Conservation (phyloP, 495 filamentous ascomycete genomes). For the Patellaria atrata region DNA sequence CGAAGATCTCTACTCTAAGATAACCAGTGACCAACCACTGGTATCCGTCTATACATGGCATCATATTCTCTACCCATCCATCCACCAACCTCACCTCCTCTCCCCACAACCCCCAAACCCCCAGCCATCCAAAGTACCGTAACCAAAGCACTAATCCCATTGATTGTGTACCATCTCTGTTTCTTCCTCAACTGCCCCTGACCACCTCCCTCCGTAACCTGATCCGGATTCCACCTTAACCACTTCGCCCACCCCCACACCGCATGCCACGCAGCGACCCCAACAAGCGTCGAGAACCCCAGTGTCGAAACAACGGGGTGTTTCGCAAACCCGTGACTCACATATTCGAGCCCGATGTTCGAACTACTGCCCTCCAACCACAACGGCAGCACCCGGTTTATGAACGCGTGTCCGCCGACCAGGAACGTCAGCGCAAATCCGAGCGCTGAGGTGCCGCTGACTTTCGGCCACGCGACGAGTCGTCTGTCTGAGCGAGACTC, state of each 20-base stretch:
- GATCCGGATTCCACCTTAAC: conserved; percentile 39
- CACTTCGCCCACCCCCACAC: conserved; percentile 71
- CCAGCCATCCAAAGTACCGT: conserved; percentile 65
- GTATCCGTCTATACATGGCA: conserved; percentile 43
- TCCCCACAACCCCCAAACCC: conserved; percentile 59
- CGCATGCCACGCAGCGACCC: conserved; percentile 59
- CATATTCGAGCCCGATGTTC: conserved; percentile 63
- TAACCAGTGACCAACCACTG: conserved; percentile 38
- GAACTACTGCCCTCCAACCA: conserved; percentile 68
- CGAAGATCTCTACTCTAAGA: too few relatives aligned
- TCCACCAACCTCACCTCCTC: conserved; percentile 51
- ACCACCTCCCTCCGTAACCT: conserved; percentile 32
- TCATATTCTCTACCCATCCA: conserved; percentile 77
- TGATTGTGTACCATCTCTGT: conserved; percentile 55
- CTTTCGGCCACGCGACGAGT: conserved; percentile 45
- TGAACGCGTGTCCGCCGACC: conserved; percentile 50
- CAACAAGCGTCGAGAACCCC: conserved; percentile 54
- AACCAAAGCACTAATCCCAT: conserved; percentile 42
- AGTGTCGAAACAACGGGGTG: conserved; percentile 48
- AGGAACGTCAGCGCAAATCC: conserved; percentile 54
- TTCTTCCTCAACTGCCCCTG: conserved; percentile 37
- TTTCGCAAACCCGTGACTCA: conserved; percentile 72
- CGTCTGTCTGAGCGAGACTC: conserved; percentile 31
- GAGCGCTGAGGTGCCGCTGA: conserved; percentile 48
- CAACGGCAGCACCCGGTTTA: conserved; percentile 59